Percentiles rank a stretch among this genome's conserved stretches.
Evolutionary conservation across 805 yeast genomes (phyloP).

Genomic region (Candida tallmaniae): DNA sequence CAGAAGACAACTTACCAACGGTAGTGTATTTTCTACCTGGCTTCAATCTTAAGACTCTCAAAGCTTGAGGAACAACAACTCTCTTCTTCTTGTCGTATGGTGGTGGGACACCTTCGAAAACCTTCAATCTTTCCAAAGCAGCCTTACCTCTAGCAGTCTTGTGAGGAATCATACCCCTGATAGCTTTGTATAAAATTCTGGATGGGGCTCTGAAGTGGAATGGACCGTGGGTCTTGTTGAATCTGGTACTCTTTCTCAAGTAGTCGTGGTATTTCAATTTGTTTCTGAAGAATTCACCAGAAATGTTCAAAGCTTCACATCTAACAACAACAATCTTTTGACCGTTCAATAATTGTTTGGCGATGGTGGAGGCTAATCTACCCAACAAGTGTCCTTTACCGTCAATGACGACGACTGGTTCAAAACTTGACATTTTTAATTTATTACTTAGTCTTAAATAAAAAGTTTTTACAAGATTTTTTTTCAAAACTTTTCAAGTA

Average conservation of each 20-base stretch:
- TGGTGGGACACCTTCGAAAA: conserved; percentile 99
- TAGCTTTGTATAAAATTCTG: conserved; percentile 98
- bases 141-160: conserved; percentile 99
- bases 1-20: conserved; percentile 90
- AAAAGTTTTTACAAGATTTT: neutral
- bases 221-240: conserved; percentile 98
- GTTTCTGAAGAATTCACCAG: conserved; percentile 99
- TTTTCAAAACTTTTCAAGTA: conserved; percentile 1
- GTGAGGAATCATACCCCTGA: conserved; percentile 99
- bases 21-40: conserved; percentile 99
- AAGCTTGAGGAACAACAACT: conserved; percentile 99
- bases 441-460: neutral
- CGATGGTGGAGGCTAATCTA: conserved; percentile 97
- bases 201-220: conserved; percentile 99
- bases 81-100: conserved; percentile 99
- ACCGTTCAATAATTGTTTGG: conserved; percentile 97
- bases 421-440: conserved; percentile 68
- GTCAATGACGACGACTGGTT: conserved; percentile 97
- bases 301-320: conserved; percentile 95
- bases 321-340: conserved; percentile 97
- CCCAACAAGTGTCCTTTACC: conserved; percentile 99
- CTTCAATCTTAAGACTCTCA: conserved; percentile 97
- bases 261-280: conserved; percentile 99
- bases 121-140: conserved; percentile 98
- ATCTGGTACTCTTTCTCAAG: conserved; percentile 98